phyloP scores from a whole-genome alignment of 192 early-diverging fungal species.

The Borealophlyctis nickersoniae region DNA sequence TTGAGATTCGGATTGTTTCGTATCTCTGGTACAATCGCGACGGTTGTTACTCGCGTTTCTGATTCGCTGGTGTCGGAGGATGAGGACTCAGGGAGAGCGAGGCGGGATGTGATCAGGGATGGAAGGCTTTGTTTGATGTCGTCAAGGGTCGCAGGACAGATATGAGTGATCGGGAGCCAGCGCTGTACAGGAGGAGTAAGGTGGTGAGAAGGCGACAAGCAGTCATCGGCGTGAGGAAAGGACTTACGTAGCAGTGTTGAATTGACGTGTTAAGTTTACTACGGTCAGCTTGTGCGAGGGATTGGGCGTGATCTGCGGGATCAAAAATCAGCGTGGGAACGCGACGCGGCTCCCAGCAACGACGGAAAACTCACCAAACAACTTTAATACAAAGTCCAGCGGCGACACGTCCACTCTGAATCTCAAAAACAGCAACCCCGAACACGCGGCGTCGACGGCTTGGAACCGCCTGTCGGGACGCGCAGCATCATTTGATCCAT shows the following conservation, averaged over 20 bases:
- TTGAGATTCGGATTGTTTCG: constrained; percentile 37
- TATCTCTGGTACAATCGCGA: constrained; percentile 43
- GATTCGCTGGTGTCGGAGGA: neutral
- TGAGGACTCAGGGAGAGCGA: constrained; percentile 6
- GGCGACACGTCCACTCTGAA: constrained; percentile 44
- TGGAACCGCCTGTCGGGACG: constrained; percentile 36
- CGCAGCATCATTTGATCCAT: neutral
- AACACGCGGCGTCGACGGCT: constrained; percentile 49
- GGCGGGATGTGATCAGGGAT: neutral
- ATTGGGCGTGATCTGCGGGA: neutral
- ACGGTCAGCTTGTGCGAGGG: neutral
- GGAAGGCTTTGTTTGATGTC: constrained; percentile 26
- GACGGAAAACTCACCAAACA: constrained; percentile 38
- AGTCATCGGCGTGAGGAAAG: neutral
- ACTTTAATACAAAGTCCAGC: constrained; percentile 31
- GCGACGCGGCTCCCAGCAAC: constrained; percentile 12
- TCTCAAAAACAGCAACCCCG: constrained; percentile 43
- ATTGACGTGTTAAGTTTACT: neutral
- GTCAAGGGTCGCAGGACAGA: constrained; percentile 31
- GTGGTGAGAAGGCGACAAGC: neutral
- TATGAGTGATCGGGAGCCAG: constrained; percentile 38
- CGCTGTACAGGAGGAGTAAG: constrained; percentile 11
- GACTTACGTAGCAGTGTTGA: neutral
- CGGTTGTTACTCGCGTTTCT: too few species aligned
- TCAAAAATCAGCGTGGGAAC: constrained; percentile 22